These are phyloP conservation scores for Paramecium octaurelia DNA, from an alignment of 73 alveolate genomes.

Conservation along the genomic window DNA sequence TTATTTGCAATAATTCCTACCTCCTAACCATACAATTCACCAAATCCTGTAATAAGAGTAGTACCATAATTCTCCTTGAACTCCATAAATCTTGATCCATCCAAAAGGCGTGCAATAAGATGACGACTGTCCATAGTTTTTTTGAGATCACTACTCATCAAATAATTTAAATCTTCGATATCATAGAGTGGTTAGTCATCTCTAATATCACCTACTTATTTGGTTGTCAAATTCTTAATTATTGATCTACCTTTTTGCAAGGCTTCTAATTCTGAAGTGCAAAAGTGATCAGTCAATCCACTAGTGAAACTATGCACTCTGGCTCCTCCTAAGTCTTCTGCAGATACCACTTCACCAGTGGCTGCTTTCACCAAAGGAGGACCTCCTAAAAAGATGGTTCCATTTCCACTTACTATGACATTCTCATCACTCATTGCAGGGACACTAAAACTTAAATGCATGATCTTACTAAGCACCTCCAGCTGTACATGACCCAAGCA, in stretches of 20 bases:
- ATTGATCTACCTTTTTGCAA: slow-evolving; percentile 70
- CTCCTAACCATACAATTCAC: slow-evolving; percentile 85
- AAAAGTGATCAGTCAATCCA: slow-evolving; percentile 95
- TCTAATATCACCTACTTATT: slow-evolving; percentile 47
- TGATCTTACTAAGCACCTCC: slow-evolving; percentile 92
- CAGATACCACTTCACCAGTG: slow-evolving; percentile 91
- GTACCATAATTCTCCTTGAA: slow-evolving; percentile 89
- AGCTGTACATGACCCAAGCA: slow-evolving; percentile 95
- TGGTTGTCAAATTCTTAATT: slow-evolving; percentile 63
- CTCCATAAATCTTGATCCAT: slow-evolving; percentile 92
- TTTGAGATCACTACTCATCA: slow-evolving; percentile 73
- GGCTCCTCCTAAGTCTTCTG: slow-evolving; percentile 95
- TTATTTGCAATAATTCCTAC: slow-evolving; percentile 94
- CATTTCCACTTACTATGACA: slow-evolving; percentile 90
- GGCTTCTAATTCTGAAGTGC: slow-evolving; percentile 83
- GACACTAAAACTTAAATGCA: slow-evolving; percentile 45
- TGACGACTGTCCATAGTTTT: slow-evolving; percentile 68
- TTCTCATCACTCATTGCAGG: slow-evolving; percentile 98
- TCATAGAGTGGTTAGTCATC: slow-evolving; percentile 82
- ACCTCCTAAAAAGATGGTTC: slow-evolving; percentile 95
- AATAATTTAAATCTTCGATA: slow-evolving; percentile 79
- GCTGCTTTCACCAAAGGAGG: slow-evolving; percentile 98
- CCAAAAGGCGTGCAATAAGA: slow-evolving; percentile 88
- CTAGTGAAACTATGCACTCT: slow-evolving; percentile 85
- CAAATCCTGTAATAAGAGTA: slow-evolving; percentile 88